These are phyloP conservation scores for Chiua virens DNA, from an alignment of 768 basidiomycete genomes.

Conservation along the genomic window DNA sequence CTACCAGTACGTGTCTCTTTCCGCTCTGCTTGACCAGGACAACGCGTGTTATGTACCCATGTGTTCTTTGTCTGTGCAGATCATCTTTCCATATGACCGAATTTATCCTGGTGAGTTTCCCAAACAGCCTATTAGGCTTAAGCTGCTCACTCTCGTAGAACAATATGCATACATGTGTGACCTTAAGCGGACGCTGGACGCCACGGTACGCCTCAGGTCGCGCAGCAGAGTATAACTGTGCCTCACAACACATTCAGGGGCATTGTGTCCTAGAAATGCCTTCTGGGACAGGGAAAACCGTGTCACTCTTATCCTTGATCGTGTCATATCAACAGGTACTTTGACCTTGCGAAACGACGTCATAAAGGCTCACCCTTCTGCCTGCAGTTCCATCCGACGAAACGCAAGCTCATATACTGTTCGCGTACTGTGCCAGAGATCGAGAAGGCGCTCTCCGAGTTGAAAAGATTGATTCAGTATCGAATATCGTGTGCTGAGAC, in stretches of 20 bases:
- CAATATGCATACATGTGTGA: conserved; percentile 99
- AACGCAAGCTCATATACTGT: conserved; percentile 95
- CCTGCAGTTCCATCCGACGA: conserved; percentile 82
- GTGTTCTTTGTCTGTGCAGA: conserved; percentile 39
- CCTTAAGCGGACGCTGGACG: conserved; percentile 93
- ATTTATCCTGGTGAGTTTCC: conserved; percentile 83
- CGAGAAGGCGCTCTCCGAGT: conserved; percentile 93
- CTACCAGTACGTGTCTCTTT: conserved; percentile 55
- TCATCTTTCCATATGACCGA: conserved; percentile 90
- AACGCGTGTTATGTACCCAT: neutral
- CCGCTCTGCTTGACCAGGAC: neutral
- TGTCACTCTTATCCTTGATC: conserved; percentile 91
- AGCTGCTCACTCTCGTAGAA: conserved; percentile 47
- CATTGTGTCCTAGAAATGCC: conserved; percentile 99
- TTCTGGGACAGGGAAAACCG: conserved; percentile 98
- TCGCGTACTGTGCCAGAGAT: conserved; percentile 99
- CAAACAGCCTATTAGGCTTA: neutral
- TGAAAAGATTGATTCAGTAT: conserved; percentile 92
- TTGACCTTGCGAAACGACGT: conserved; percentile 23
- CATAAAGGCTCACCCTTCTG: neutral
- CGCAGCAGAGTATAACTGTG: neutral
- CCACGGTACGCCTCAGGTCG: conserved; percentile 55
- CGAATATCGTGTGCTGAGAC: conserved; percentile 71
- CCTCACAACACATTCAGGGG: conserved; percentile 54
- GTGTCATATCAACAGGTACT: conserved; percentile 92